Percentiles rank a stretch among this genome's conserved stretches.
Evolutionary conservation across 495 filamentous ascomycete genomes (phyloP).

Genomic region (Neurospora sp.): DNA sequence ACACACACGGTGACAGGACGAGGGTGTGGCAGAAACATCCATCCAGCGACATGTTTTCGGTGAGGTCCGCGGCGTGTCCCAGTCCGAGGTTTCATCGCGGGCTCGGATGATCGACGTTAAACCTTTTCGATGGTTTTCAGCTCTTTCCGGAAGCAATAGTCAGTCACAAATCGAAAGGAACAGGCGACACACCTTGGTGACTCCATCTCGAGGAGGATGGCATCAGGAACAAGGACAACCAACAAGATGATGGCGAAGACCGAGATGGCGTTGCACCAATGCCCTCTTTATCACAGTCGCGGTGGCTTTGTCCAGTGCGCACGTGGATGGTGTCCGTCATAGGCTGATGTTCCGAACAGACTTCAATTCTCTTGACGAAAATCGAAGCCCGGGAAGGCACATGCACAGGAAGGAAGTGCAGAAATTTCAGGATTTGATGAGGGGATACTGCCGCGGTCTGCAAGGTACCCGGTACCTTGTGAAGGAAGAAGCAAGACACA

Average conservation of each 20-base stretch:
- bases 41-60: not conserved
- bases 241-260: not conserved
- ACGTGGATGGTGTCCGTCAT: not conserved
- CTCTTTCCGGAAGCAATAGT: not conserved
- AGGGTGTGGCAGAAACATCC: not conserved
- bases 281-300: not conserved
- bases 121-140: not conserved
- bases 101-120: not conserved
- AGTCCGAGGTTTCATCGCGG: not conserved
- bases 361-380: not conserved
- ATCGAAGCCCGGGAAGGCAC: not conserved
- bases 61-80: not conserved
- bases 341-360: not conserved
- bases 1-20: not conserved
- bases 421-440: not conserved
- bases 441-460: not conserved
- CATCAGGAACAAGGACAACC: not conserved
- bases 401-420: not conserved
- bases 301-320: not conserved
- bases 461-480: not conserved
- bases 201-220: not conserved
- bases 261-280: not conserved
- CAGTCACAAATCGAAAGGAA: not conserved
- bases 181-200: not conserved
- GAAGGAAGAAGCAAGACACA: not conserved